Evolutionary conservation across 2,329 filamentous ascomycete genomes (phyloP).

Genomic region (Chaetomiaceae sp.): DNA sequence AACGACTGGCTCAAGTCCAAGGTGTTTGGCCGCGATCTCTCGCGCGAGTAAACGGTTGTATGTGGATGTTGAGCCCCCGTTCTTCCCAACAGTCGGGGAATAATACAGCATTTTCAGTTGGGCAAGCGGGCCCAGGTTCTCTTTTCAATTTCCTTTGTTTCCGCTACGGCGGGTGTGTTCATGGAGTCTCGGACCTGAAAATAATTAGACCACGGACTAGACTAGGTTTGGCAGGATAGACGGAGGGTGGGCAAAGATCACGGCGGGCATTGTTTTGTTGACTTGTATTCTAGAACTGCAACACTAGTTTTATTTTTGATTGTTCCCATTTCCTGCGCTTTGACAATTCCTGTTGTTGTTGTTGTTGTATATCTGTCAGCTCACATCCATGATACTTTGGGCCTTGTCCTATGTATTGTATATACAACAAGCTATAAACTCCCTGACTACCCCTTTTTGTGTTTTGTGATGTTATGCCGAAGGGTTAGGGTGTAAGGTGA

Average conservation of each 20-base stretch:
- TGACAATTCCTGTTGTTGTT: neutral
- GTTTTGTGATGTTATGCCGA: neutral
- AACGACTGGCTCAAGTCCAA: slow-evolving; percentile 98
- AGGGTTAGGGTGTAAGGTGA: slow-evolving; percentile 10
- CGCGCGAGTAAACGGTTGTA: slow-evolving; percentile 58
- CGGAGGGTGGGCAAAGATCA: slow-evolving; percentile 15
- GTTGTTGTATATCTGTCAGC: neutral
- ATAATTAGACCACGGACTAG: slow-evolving; percentile 22
- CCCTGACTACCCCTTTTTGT: too few relatives aligned
- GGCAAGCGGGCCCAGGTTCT: slow-evolving; percentile 4
- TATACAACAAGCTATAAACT: too few relatives aligned
- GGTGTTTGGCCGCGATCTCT: slow-evolving; percentile 92
- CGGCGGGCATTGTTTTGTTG: slow-evolving; percentile 9
- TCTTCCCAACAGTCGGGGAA: neutral
- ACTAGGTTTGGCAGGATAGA: slow-evolving; percentile 21
- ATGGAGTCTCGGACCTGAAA: slow-evolving; percentile 22
- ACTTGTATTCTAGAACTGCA: neutral
- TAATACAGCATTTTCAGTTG: slow-evolving; percentile 7
- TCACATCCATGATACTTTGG: too few relatives aligned
- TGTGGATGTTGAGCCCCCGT: neutral
- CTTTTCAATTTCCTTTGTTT: slow-evolving; percentile 11
- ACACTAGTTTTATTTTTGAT: neutral
- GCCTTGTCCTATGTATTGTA: too few relatives aligned
- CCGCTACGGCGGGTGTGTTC: slow-evolving; percentile 14
- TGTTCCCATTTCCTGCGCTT: too few relatives aligned